These are phyloP conservation scores for Pseudozyma thailandica DNA, from an alignment of 1,284 basidiomycete species.

Conservation along the genomic window DNA sequence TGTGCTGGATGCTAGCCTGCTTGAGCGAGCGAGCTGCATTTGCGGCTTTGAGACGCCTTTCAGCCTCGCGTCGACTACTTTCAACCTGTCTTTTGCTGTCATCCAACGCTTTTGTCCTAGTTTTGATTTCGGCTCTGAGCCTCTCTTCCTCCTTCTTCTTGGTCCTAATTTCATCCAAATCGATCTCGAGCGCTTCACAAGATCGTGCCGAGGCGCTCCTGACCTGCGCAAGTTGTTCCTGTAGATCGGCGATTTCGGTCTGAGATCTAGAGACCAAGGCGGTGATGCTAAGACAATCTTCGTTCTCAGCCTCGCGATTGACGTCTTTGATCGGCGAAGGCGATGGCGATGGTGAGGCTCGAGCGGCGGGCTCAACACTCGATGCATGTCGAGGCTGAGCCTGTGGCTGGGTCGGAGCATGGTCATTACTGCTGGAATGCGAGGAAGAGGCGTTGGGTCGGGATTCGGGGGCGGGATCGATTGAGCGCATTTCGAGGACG, in stretches of 20 bases:
- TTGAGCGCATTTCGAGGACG: conserved; percentile 73
- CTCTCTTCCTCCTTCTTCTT: conserved; percentile 85
- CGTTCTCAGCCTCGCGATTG: conserved; percentile 6
- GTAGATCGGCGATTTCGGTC: conserved; percentile 71
- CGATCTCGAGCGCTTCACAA: conserved; percentile 73
- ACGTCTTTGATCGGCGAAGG: conserved; percentile 4
- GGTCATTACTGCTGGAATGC: conserved; percentile 10
- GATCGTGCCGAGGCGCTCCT: conserved; percentile 73
- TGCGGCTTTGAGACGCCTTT: conserved; percentile 82
- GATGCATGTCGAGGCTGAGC: conserved; percentile 7
- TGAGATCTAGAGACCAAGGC: conserved; percentile 29
- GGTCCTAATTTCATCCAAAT: conserved; percentile 79
- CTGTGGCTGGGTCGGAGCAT: conserved; percentile 4
- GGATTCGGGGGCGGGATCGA: conserved; percentile 37
- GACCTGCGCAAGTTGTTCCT: conserved; percentile 79
- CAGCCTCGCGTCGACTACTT: conserved; percentile 80
- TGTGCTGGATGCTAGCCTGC: conserved; percentile 66
- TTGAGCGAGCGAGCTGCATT: conserved; percentile 72
- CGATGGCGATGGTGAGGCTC: conserved; percentile 3
- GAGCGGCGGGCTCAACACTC: conserved; percentile 3
- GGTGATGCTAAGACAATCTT: conserved; percentile 32
- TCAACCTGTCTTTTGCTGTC: conserved; percentile 87
- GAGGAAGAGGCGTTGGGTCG: conserved; percentile 23
- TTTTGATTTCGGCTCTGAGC: conserved; percentile 80
- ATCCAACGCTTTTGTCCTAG: conserved; percentile 83